These are phyloP conservation scores for Ganoderma sp. DNA, from an alignment of 1,284 basidiomycete genomes.

Conservation along the genomic window DNA sequence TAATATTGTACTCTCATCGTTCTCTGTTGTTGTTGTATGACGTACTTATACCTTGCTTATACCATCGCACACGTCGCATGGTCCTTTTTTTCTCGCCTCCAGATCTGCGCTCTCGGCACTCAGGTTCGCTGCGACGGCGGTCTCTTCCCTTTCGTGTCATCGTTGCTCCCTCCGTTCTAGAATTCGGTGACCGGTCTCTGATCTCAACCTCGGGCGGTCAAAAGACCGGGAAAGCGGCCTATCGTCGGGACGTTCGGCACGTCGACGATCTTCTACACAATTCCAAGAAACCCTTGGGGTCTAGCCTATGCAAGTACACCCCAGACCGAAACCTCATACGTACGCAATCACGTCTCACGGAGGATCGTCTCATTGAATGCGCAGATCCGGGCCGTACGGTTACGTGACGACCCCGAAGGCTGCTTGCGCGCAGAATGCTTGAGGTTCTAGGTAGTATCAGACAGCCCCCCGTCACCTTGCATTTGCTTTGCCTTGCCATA, in stretches of 20 bases:
- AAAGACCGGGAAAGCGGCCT: not conserved
- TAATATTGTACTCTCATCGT: conserved; percentile 13
- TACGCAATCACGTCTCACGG: conserved; percentile 1
- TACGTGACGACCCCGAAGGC: not conserved
- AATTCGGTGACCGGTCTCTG: not conserved
- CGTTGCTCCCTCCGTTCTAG: not conserved
- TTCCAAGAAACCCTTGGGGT: not conserved
- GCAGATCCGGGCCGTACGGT: not conserved
- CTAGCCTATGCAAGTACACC: not conserved
- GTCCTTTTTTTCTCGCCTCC: not conserved
- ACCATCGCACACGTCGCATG: conserved; percentile 13
- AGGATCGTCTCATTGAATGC: not conserved
- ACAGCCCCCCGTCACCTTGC: not conserved
- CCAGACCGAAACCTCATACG: not conserved
- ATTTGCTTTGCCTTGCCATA: not conserved
- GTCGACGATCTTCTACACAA: not conserved
- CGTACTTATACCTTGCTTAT: conserved; percentile 15
- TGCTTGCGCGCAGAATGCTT: not conserved
- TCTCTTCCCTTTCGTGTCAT: not conserved
- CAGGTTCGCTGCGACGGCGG: not conserved
- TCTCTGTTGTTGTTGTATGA: conserved; percentile 12
- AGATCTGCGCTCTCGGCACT: not conserved
- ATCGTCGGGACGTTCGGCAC: not conserved
- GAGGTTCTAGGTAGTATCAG: not conserved
- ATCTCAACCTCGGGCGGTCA: not conserved